Percentiles rank a stretch among this genome's conserved stretches.
Conservation (phyloP, 164 flowering plant species). For the Chimonanthus praecox region DNA sequence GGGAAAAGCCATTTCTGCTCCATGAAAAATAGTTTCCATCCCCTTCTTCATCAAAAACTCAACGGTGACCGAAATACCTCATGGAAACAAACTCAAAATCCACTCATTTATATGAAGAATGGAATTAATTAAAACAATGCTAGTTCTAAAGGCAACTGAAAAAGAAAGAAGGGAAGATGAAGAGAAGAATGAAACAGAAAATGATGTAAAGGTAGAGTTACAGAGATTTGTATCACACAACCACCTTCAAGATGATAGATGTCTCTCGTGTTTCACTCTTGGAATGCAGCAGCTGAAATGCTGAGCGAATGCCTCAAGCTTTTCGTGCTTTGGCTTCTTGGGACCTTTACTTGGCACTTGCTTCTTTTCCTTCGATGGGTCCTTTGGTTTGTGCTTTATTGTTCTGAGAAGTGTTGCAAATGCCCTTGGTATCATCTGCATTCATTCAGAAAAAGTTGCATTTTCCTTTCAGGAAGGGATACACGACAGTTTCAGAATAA, state of each 20-base stretch:
- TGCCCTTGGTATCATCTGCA: slow-evolving; percentile 39
- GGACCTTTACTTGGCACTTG: slow-evolving; percentile 6
- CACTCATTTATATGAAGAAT: too few relatives aligned
- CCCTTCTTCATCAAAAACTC: too few relatives aligned
- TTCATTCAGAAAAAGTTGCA: neutral
- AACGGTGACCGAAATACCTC: too few relatives aligned
- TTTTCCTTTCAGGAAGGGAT: neutral
- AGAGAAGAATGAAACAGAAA: neutral
- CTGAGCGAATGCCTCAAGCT: slow-evolving; percentile 66
- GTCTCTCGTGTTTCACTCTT: slow-evolving; percentile 53
- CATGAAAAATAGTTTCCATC: too few relatives aligned
- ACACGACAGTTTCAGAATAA: neutral
- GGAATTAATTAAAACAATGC: neutral
- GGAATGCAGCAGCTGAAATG: slow-evolving; percentile 63
- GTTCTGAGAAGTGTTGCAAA: slow-evolving; percentile 56
- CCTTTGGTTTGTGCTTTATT: slow-evolving; percentile 23
- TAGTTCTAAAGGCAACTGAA: neutral
- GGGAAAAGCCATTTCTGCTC: too few relatives aligned
- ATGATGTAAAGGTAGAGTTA: slow-evolving; percentile 7
- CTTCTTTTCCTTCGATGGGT: slow-evolving; percentile 30
- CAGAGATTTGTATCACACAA: slow-evolving; percentile 13
- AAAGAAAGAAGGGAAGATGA: neutral
- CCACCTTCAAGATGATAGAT: slow-evolving; percentile 40
- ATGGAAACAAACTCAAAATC: too few relatives aligned
- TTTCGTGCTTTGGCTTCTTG: slow-evolving; percentile 57